Percentiles rank a stretch among this genome's conserved stretches.
Conservation (phyloP, 139 green algal species). For the Klebsormidium nitens region DNA sequence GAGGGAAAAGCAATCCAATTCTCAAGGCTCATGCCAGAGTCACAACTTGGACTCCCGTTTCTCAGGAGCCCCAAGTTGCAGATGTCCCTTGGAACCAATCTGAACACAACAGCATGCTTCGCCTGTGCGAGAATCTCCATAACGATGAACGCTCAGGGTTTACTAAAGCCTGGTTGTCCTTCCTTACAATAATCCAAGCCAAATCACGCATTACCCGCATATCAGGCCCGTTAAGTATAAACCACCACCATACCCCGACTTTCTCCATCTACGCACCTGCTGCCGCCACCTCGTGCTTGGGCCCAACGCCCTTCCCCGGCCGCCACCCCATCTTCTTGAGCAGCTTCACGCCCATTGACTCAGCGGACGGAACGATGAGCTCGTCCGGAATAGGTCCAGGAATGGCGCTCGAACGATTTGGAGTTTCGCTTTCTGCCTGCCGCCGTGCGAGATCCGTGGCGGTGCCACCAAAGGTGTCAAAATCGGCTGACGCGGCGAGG, state of each 20-base stretch:
- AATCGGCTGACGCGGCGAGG: conserved; percentile 26
- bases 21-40: too few relatives aligned
- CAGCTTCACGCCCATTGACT: conserved; percentile 71
- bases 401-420: conserved; percentile 36
- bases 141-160: too few relatives aligned
- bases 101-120: too few relatives aligned
- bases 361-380: conserved; percentile 66
- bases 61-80: too few relatives aligned
- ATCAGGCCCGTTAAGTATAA: background rate
- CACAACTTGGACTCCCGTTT: too few relatives aligned
- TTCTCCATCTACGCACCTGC: background rate
- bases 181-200: too few relatives aligned
- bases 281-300: conserved; percentile 3
- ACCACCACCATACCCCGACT: background rate
- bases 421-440: conserved; percentile 19
- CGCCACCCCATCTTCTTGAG: conserved; percentile 91
- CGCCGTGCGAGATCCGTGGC: conserved; percentile 14
- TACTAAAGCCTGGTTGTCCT: too few relatives aligned
- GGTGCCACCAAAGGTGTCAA: conserved; percentile 45
- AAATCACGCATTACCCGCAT: too few relatives aligned
- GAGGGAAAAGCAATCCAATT: too few relatives aligned
- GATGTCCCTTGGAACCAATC: too few relatives aligned
- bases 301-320: conserved; percentile 47
- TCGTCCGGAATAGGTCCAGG: conserved; percentile 50
- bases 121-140: too few relatives aligned